Evolutionary conservation across 768 basidiomycete genomes (phyloP).

Genomic region (Cystofilobasidium bisporidii): DNA sequence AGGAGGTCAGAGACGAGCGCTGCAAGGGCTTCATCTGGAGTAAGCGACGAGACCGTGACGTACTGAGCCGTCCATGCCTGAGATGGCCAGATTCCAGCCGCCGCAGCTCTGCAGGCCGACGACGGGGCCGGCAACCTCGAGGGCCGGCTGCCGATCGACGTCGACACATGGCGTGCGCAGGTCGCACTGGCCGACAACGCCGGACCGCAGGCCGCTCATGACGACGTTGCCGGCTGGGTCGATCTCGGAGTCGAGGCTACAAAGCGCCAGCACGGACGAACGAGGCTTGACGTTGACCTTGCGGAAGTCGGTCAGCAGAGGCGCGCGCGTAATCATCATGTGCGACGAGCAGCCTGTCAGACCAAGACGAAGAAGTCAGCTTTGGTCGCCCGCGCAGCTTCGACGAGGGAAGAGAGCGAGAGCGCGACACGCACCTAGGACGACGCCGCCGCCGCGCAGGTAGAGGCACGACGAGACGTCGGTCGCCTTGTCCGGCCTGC

Average conservation of each 20-base stretch:
- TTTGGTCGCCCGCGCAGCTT: no score
- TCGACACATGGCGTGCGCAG: conserved; percentile 10
- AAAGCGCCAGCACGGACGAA: conserved; percentile 18
- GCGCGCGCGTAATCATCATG: conserved; percentile 16
- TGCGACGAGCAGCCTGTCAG: conserved; percentile 24
- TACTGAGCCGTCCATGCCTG: conserved; percentile 24
- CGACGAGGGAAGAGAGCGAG: no score
- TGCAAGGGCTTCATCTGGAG: neutral
- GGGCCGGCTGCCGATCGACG: neutral
- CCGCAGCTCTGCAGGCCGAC: conserved; percentile 13
- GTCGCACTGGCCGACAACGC: conserved; percentile 17
- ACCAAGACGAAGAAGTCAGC: neutral
- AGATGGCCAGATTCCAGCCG: neutral
- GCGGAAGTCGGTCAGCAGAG: neutral
- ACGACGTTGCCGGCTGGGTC: conserved; percentile 11
- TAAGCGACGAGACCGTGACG: neutral
- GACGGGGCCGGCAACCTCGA: conserved; percentile 1
- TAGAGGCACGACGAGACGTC: conserved; percentile 16
- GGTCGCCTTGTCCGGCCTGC: conserved; percentile 20
- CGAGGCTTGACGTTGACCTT: conserved; percentile 1
- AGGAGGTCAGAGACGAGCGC: neutral
- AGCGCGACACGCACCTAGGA: conserved; percentile 13
- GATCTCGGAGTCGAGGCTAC: conserved; percentile 1
- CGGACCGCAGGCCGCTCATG: conserved; percentile 14
- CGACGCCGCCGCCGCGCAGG: conserved; percentile 13